Evolutionary conservation across 805 yeast species (phyloP).

Genomic region (Candida mattraensis): DNA sequence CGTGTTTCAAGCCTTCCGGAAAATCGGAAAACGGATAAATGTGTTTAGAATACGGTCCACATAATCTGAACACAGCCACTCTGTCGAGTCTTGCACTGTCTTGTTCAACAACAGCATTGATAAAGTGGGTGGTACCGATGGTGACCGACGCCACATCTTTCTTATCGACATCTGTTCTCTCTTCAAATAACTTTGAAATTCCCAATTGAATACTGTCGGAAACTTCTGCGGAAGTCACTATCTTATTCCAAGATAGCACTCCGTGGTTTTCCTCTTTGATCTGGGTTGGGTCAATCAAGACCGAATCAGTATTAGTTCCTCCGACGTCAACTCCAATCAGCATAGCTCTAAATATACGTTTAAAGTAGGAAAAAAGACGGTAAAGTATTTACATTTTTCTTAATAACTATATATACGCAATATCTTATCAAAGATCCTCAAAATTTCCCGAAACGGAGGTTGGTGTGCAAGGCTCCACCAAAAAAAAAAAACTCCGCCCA

Average conservation of each 20-base stretch:
- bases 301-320: conserved; percentile 52
- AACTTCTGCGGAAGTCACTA: conserved; percentile 45
- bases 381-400: neutral
- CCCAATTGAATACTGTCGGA: conserved; percentile 43
- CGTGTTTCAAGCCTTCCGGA: conserved; percentile 37
- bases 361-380: neutral
- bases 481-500: too few species aligned
- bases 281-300: conserved; percentile 39
- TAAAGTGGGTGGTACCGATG: conserved; percentile 53
- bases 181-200: conserved; percentile 34
- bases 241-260: conserved; percentile 43
- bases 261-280: conserved; percentile 29
- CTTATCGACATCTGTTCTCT: conserved; percentile 15
- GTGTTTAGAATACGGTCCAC: conserved; percentile 42
- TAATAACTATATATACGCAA: conserved; percentile 2
- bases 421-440: too few species aligned
- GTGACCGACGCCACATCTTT: conserved; percentile 42
- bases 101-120: conserved; percentile 49
- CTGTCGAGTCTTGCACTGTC: conserved; percentile 41
- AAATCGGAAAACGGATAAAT: conserved; percentile 46
- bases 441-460: too few species aligned
- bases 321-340: conserved; percentile 52
- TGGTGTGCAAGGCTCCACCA: too few species aligned
- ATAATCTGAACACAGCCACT: conserved; percentile 47
- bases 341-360: conserved; percentile 2